A percentile compares a stretch with the other conserved stretches of the same genome.
Conservation (phyloP, 495 filamentous ascomycete species). For the Podospora bellae-mahoneyi region DNA sequence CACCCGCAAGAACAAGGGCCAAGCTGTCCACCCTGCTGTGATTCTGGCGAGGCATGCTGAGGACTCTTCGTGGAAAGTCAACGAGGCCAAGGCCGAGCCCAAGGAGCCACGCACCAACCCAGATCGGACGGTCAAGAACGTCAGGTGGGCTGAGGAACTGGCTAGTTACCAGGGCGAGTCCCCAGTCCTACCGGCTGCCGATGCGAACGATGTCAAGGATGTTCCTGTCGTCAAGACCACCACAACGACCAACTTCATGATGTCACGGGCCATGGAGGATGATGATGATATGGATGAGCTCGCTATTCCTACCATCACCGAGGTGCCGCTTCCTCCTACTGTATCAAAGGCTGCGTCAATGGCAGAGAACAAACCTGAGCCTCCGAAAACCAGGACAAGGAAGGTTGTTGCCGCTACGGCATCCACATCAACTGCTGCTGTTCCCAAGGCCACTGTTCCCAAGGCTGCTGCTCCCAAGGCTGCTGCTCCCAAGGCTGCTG, state of each 20-base stretch:
- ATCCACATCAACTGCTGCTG: neutral
- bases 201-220: slow-evolving; percentile 7
- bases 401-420: neutral
- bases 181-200: neutral
- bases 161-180: slow-evolving; percentile 28
- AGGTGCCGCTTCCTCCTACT: neutral
- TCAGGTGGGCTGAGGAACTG: slow-evolving; percentile 32
- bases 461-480: neutral
- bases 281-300: slow-evolving; percentile 11
- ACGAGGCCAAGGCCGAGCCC: slow-evolving; percentile 32
- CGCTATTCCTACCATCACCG: slow-evolving; percentile 7
- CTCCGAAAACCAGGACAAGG: neutral
- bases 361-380: neutral
- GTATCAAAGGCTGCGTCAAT: neutral
- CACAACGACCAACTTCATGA: neutral
- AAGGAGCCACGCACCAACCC: slow-evolving; percentile 19
- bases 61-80: slow-evolving; percentile 30
- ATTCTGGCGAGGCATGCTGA: slow-evolving; percentile 30
- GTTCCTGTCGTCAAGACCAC: neutral
- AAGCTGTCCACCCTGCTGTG: slow-evolving; percentile 29
- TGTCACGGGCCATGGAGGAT: neutral
- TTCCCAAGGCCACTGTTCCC: neutral
- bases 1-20: slow-evolving; percentile 56
- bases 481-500: neutral
- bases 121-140: slow-evolving; percentile 25